A percentile compares a stretch with the other conserved stretches of the same genome.
These are phyloP conservation scores for Geotrichum citri-aurantii DNA, from an alignment of 1,139 yeast species.

Conservation along the genomic window DNA sequence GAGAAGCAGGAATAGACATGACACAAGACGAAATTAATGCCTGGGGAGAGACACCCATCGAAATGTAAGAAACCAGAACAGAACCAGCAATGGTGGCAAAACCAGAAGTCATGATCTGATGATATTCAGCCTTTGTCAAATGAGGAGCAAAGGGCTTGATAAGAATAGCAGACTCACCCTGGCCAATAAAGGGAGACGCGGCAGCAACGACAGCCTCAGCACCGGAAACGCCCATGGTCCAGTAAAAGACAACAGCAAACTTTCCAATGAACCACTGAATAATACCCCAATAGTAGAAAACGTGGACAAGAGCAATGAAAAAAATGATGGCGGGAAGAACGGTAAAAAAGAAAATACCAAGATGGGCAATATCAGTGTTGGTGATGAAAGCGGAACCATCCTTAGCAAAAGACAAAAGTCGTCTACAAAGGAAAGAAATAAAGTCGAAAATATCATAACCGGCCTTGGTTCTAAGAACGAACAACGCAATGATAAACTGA, in stretches of 20 bases:
- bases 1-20: slow-evolving; percentile 65
- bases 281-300: slow-evolving; percentile 55
- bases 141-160: slow-evolving; percentile 58
- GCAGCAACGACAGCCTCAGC: slow-evolving; percentile 67
- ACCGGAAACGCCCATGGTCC: slow-evolving; percentile 57
- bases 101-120: slow-evolving; percentile 62
- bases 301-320: slow-evolving; percentile 59
- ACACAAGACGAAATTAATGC: slow-evolving; percentile 64
- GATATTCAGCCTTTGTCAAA: slow-evolving; percentile 58
- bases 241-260: slow-evolving; percentile 55
- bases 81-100: slow-evolving; percentile 66
- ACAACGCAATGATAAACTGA: slow-evolving; percentile 57
- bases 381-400: slow-evolving; percentile 61
- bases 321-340: slow-evolving; percentile 60
- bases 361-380: slow-evolving; percentile 15
- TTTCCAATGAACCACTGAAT: slow-evolving; percentile 59
- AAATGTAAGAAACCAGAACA: slow-evolving; percentile 59
- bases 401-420: slow-evolving; percentile 55
- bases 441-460: slow-evolving; percentile 64
- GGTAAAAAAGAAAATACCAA: slow-evolving; percentile 45
- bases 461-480: slow-evolving; percentile 54
- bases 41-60: slow-evolving; percentile 59
- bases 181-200: slow-evolving; percentile 65
- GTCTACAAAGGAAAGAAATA: slow-evolving; percentile 54
- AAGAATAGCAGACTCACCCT: slow-evolving; percentile 62